A percentile compares a stretch with the other conserved stretches of the same genome.
These are phyloP conservation scores for Rehmannia glutinosa DNA, from an alignment of 257 asterid species.

Conservation along the genomic window DNA sequence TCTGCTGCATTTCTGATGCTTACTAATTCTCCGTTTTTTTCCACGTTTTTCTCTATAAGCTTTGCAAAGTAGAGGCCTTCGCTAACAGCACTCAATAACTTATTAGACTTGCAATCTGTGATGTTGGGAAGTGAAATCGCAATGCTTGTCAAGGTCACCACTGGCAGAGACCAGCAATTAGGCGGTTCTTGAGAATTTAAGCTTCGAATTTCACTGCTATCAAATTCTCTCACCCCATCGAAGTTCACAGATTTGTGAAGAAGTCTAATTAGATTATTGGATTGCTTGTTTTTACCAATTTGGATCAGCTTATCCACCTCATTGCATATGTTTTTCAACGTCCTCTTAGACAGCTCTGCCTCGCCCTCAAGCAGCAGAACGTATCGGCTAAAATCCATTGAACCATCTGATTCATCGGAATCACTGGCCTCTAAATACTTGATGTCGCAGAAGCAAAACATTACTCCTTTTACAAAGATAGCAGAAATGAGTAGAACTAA, in stretches of 20 bases:
- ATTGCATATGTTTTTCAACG: slow-evolving; percentile 12
- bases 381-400: neutral
- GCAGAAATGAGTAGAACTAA: neutral
- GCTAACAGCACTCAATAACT: slow-evolving; percentile 9
- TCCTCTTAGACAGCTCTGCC: slow-evolving; percentile 12
- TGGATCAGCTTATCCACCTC: slow-evolving; percentile 3
- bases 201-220: neutral
- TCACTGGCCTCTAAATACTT: neutral
- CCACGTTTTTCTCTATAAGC: slow-evolving; percentile 11
- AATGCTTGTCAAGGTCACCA: slow-evolving; percentile 25
- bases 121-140: slow-evolving; percentile 21
- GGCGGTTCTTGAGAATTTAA: slow-evolving; percentile 15
- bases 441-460: neutral
- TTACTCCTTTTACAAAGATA: neutral
- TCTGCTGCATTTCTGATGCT: slow-evolving; percentile 19
- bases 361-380: slow-evolving; percentile 31
- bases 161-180: slow-evolving; percentile 25
- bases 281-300: slow-evolving; percentile 8
- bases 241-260: neutral
- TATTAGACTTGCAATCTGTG: neutral
- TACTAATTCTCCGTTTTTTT: neutral
- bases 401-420: neutral
- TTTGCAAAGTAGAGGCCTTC: slow-evolving; percentile 15
- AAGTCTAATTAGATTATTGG: neutral
- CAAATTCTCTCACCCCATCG: slow-evolving; percentile 12